phyloP scores from a whole-genome alignment of 331 rosid genomes.

The Cydonia oblonga region DNA sequence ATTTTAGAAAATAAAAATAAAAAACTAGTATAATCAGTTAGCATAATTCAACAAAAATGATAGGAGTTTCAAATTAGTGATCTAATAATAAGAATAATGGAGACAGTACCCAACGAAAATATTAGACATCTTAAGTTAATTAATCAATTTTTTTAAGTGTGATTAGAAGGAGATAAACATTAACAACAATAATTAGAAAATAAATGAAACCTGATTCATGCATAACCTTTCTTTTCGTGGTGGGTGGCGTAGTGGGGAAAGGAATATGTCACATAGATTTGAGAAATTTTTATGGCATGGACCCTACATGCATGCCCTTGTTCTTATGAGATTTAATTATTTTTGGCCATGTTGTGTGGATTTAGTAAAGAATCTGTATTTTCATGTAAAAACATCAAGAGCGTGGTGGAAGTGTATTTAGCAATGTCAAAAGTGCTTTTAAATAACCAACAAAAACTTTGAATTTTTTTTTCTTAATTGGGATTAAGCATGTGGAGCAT shows the following conservation, averaged over 20 bases:
- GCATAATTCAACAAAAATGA: too few species aligned
- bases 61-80: not conserved
- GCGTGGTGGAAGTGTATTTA: too few species aligned
- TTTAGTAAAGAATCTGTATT: too few species aligned
- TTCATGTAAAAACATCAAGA: too few species aligned
- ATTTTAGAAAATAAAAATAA: too few species aligned
- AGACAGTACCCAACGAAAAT: not conserved
- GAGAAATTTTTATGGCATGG: conserved; percentile 6
- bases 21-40: too few species aligned
- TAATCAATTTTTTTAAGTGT: not conserved
- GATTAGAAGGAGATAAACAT: conserved; percentile 1
- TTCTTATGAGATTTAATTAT: not conserved
- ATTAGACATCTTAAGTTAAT: not conserved
- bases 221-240: not conserved
- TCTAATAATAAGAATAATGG: not conserved
- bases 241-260: conserved; percentile 16
- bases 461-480: too few species aligned
- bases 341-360: not conserved
- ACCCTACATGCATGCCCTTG: not conserved
- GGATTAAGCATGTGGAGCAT: too few species aligned
- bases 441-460: too few species aligned
- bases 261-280: not conserved
- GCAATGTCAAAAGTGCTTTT: too few species aligned
- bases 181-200: not conserved
- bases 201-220: conserved; percentile 1